Base-by-base conservation (phyloP, 2,329 filamentous ascomycete species). In the Fonsecaea pugnacius region DNA sequence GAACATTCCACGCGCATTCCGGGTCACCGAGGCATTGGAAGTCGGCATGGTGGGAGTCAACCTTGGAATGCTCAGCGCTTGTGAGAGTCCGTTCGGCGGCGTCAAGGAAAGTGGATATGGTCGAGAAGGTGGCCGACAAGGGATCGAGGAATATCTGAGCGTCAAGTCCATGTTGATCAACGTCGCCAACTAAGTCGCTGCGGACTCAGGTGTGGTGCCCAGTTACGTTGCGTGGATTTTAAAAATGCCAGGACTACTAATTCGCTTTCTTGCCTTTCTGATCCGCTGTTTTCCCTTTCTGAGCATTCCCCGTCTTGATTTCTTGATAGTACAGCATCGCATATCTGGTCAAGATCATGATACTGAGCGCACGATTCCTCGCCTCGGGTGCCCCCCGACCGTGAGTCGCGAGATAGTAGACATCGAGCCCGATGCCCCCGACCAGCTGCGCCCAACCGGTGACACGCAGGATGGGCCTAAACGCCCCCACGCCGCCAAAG, bases 1-100 rank as follows among this genome's bases (percentile, higher is more conserved):
- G 69, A 73, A 54, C 70, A 77, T 58, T 69, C 86, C 5, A 78
- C 79, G 56, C 84, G 90, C 72, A 66, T 90, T 12, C 80, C 84
- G 72, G 78, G 88, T 91, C 0, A 85, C 87, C 0, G 88, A 91
- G 78, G 83, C 83, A 16, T 79, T 96, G 43, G 90, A 96, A 75
- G 90, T 94, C 1, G 92, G 91, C 59, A 96, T 96, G 92, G 86
- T 96, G 1, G 91, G 91, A 61, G 69, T 84, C 46, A 84, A 84
- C 70, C 83, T 82, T 3, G 82, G 70, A 4, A 5, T 70, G 46
- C 50, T 71, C 16, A 64, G 60, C 24, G 68, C 65, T 4, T 62
- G 60, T 21, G 69, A 67, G 62, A 66, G 58, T 40, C 69, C 68
- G 2, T 71, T 72, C 56, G 72, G 72, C 12, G 72, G 72, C 53